A percentile compares a stretch with the other conserved stretches of the same genome.
Conservation (phyloP, 371 early-diverging fungal species). For the Haplosporangium sp. region DNA sequence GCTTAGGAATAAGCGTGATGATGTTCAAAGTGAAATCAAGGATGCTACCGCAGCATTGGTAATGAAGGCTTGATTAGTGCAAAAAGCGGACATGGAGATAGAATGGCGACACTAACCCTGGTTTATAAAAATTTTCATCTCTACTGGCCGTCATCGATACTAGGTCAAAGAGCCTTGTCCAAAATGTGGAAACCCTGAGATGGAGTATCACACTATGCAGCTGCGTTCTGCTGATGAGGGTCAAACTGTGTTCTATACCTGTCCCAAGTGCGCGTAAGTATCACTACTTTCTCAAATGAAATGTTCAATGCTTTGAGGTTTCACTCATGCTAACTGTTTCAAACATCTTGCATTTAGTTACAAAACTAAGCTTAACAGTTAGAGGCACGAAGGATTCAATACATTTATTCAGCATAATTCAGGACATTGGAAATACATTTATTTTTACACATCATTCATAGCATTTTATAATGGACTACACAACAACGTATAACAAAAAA, state of each 20-base stretch:
- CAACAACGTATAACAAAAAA: too few relatives aligned
- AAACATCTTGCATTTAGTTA: slow-evolving; percentile 19
- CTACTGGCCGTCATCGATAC: neutral
- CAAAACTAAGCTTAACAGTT: slow-evolving; percentile 56
- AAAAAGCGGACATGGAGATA: neutral
- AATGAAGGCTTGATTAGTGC: slow-evolving; percentile 9
- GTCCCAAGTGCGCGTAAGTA: slow-evolving; percentile 95
- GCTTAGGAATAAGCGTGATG: slow-evolving; percentile 76
- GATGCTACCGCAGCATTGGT: slow-evolving; percentile 81
- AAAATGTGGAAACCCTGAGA: slow-evolving; percentile 93
- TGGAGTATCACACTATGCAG: slow-evolving; percentile 99
- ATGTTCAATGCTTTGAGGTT: too few relatives aligned
- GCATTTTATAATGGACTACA: neutral
- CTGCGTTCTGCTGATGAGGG: slow-evolving; percentile 99
- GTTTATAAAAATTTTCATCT: neutral
- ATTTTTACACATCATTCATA: neutral
- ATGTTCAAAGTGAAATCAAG: slow-evolving; percentile 71
- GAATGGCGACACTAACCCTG: neutral
- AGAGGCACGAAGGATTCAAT: neutral
- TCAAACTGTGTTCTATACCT: slow-evolving; percentile 99
- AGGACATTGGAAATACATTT: neutral
- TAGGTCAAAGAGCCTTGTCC: slow-evolving; percentile 98
- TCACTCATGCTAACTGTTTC: neutral
- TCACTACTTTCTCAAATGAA: neutral
- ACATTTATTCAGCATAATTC: slow-evolving; percentile 1